phyloP scores from a whole-genome alignment of 164 flowering plant genomes.

The Stephania cephalantha region DNA sequence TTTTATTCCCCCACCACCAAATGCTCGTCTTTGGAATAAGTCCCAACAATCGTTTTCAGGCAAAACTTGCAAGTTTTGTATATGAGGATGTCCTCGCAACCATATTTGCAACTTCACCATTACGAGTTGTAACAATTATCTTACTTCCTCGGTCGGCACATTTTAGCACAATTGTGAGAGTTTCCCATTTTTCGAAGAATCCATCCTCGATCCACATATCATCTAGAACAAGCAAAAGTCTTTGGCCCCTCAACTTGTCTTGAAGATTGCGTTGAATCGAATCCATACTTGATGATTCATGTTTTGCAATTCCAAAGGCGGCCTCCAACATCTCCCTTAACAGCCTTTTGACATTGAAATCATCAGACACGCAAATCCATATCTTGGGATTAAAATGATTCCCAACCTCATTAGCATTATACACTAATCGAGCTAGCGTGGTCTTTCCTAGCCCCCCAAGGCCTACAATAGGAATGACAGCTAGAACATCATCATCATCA shows the following conservation, averaged over 20 bases:
- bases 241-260: background rate
- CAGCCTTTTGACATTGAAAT: background rate
- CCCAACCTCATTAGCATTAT: background rate
- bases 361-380: background rate
- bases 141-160: slow-evolving; percentile 4
- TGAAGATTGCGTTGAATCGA: background rate
- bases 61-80: background rate
- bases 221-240: slow-evolving; percentile 4
- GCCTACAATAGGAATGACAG: background rate
- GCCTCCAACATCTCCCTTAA: background rate
- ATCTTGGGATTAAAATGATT: background rate
- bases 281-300: background rate
- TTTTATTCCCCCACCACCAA: background rate
- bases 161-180: background rate
- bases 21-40: background rate
- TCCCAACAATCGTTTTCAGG: background rate
- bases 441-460: slow-evolving; percentile 5
- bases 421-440: background rate
- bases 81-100: background rate
- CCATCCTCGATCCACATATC: background rate
- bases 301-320: background rate
- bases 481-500: background rate
- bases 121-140: slow-evolving; percentile 5
- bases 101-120: background rate
- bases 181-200: background rate